A percentile compares a stretch with the other conserved stretches of the same genome.
These are phyloP conservation scores for Backusella sp. DNA, from an alignment of 192 early-diverging fungal species.

Conservation along the genomic window DNA sequence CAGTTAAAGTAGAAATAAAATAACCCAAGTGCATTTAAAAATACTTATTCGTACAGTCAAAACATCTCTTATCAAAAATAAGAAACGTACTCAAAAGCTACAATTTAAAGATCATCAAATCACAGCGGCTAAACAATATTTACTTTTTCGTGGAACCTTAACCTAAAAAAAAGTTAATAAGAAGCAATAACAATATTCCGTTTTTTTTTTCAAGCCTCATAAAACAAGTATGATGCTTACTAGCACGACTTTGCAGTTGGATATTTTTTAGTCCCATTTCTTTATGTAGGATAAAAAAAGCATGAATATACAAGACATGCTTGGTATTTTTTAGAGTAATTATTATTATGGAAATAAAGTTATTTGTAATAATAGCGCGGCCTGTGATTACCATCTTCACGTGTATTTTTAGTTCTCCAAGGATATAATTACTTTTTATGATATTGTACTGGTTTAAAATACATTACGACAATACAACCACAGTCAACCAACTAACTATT, in stretches of 20 bases:
- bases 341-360: background rate
- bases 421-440: background rate
- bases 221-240: background rate
- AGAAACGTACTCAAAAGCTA: background rate
- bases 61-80: background rate
- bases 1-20: background rate
- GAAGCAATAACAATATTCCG: background rate
- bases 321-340: background rate
- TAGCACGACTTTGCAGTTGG: background rate
- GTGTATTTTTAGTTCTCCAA: background rate
- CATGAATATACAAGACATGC: background rate
- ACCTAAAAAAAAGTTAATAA: background rate
- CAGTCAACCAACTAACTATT: background rate
- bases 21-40: background rate
- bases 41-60: background rate
- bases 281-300: background rate
- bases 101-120: background rate
- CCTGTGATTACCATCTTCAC: background rate
- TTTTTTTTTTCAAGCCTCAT: background rate
- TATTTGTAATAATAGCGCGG: background rate
- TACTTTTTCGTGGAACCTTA: background rate
- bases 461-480: background rate
- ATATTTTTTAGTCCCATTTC: background rate
- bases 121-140: slow-evolving; percentile 3
- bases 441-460: background rate